Evolutionary conservation across 208 protist genomes (phyloP).

Genomic region (Wallacemonas rigidus): DNA sequence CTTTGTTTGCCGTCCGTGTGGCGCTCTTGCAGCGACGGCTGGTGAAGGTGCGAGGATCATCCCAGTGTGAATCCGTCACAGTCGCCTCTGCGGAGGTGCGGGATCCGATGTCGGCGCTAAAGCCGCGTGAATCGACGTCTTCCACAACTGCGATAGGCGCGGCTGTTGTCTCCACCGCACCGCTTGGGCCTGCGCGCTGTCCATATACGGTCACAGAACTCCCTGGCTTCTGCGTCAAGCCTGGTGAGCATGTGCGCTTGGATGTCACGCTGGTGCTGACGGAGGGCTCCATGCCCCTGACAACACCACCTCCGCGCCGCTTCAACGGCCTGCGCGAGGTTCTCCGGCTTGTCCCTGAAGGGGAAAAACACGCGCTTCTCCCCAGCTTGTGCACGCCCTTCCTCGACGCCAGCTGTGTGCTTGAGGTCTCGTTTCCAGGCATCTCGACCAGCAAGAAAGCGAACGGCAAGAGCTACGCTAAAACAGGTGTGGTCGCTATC

Average conservation of each 20-base stretch:
- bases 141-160: neutral
- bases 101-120: neutral
- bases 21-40: neutral
- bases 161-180: neutral
- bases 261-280: no score
- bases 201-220: no score
- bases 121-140: neutral
- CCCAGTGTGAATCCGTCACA: neutral
- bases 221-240: no score
- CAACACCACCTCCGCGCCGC: no score
- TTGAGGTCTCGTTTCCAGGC: neutral
- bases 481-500: neutral
- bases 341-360: neutral
- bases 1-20: neutral
- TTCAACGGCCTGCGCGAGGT: neutral
- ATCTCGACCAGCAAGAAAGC: neutral
- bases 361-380: neutral
- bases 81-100: neutral
- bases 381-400: neutral
- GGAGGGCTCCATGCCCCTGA: no score
- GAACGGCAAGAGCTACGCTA: neutral
- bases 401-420: neutral
- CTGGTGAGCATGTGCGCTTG: no score
- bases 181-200: neutral
- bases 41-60: neutral